Percentiles rank a stretch among this genome's conserved stretches.
Evolutionary conservation across 805 yeast genomes (phyloP).

Genomic region (Saturnispora serradocipensis): DNA sequence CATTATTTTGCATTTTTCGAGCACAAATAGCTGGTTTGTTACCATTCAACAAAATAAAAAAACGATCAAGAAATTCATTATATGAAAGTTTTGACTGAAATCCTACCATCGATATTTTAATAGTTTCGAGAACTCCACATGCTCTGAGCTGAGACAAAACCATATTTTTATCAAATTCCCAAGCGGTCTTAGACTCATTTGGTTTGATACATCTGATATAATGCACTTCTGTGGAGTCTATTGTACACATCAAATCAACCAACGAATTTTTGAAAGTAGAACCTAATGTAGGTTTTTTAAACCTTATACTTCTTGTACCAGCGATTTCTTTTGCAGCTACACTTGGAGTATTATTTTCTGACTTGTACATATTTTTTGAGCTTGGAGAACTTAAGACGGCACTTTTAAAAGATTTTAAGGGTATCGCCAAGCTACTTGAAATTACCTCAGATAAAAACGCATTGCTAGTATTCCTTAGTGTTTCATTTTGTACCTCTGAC

Average conservation of each 20-base stretch:
- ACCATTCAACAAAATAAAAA: constrained; percentile 70
- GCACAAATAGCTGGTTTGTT: constrained; percentile 53
- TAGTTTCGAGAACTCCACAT: constrained; percentile 96
- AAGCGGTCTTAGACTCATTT: constrained; percentile 83
- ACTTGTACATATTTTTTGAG: background rate
- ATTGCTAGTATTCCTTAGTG: constrained; percentile 61
- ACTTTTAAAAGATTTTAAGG: constrained; percentile 18
- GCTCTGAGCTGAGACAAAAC: constrained; percentile 92
- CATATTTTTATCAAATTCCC: constrained; percentile 93
- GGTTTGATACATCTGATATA: constrained; percentile 97
- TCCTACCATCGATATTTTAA: constrained; percentile 93
- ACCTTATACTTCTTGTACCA: constrained; percentile 19
- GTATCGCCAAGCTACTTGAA: constrained; percentile 45
- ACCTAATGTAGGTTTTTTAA: constrained; percentile 86
- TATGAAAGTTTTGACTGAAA: constrained; percentile 97
- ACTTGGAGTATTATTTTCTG: background rate
- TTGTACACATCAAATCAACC: constrained; percentile 86
- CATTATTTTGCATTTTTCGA: constrained; percentile 37
- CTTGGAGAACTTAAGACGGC: background rate
- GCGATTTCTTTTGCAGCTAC: constrained; percentile 9
- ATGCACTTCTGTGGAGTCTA: constrained; percentile 89
- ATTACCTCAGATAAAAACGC: constrained; percentile 59
- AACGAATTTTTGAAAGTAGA: constrained; percentile 86
- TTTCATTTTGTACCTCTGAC: constrained; percentile 87
- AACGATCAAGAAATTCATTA: constrained; percentile 82